Percentiles rank a stretch among this genome's conserved stretches.
These are phyloP conservation scores for Globisporangium echinulatum DNA, from an alignment of 352 stramenopile species.

Conservation along the genomic window DNA sequence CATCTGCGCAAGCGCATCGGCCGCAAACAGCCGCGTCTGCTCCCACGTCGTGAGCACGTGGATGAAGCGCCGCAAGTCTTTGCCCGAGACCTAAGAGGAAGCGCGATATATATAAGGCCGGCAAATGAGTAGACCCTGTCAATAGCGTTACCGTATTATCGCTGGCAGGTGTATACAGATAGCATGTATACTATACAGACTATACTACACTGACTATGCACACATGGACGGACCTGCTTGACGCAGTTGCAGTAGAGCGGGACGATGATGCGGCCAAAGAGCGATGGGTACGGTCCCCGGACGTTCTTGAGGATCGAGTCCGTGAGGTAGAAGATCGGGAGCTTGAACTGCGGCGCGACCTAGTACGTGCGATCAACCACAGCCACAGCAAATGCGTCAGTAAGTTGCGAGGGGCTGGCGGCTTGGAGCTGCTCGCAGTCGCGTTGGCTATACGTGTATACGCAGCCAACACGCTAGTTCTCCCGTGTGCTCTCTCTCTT, in stretches of 20 bases:
- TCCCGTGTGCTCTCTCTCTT: neutral
- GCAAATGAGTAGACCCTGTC: no score
- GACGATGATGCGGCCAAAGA: slow-evolving; percentile 69
- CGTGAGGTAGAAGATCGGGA: slow-evolving; percentile 88
- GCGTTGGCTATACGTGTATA: slow-evolving; percentile 1
- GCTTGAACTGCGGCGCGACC: slow-evolving; percentile 74
- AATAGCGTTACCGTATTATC: no score
- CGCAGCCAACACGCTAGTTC: slow-evolving; percentile 5
- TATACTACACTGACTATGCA: no score
- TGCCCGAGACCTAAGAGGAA: slow-evolving; percentile 48
- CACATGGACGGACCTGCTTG: slow-evolving; percentile 37
- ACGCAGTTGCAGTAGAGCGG: slow-evolving; percentile 85
- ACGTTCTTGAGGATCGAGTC: slow-evolving; percentile 90
- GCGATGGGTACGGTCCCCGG: slow-evolving; percentile 53
- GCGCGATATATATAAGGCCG: no score
- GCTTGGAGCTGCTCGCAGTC: no score
- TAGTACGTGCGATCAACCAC: slow-evolving; percentile 6
- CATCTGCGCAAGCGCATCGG: slow-evolving; percentile 60
- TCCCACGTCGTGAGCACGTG: slow-evolving; percentile 87
- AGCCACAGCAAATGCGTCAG: no score
- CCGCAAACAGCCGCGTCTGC: slow-evolving; percentile 44
- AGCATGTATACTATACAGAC: no score
- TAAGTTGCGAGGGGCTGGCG: no score
- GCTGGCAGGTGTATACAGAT: no score
- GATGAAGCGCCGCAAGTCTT: slow-evolving; percentile 78